These are phyloP conservation scores for Bryoglossum gracile DNA, from an alignment of 495 filamentous ascomycete genomes.

Conservation along the genomic window DNA sequence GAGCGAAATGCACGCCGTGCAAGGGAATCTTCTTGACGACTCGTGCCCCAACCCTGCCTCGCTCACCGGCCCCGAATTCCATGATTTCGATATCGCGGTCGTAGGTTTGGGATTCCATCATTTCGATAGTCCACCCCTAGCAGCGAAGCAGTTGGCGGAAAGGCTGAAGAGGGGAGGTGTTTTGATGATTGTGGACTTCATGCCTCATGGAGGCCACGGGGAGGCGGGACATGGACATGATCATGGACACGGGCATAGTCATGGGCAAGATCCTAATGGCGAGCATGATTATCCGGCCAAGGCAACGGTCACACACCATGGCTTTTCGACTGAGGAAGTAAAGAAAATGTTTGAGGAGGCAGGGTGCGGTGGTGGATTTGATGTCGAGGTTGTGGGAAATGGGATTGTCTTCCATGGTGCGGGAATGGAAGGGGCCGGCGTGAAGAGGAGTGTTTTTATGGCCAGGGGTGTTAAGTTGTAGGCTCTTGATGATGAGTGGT, in stretches of 20 bases:
- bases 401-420: slow-evolving; percentile 19
- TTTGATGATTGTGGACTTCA: slow-evolving; percentile 26
- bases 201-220: slow-evolving; percentile 25
- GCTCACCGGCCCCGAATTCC: slow-evolving; percentile 11
- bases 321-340: slow-evolving; percentile 19
- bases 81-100: slow-evolving; percentile 25
- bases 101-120: slow-evolving; percentile 26
- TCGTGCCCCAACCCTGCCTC: slow-evolving; percentile 4
- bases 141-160: slow-evolving; percentile 26
- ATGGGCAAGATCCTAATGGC: slow-evolving; percentile 1
- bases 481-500: neutral
- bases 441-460: slow-evolving; percentile 22
- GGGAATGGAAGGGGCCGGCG: slow-evolving; percentile 1
- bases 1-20: slow-evolving; percentile 22
- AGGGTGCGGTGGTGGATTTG: slow-evolving; percentile 16
- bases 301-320: slow-evolving; percentile 22
- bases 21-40: slow-evolving; percentile 21
- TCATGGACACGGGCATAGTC: too few species aligned
- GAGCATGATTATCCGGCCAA: slow-evolving; percentile 7
- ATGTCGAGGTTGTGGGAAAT: slow-evolving; percentile 17
- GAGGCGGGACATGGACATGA: too few species aligned
- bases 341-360: slow-evolving; percentile 22
- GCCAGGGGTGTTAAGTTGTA: slow-evolving; percentile 22
- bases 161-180: slow-evolving; percentile 38
- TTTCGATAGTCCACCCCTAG: slow-evolving; percentile 20